Conservation (phyloP, 148 eudicot species). For the Chenopodium suecicum region DNA sequence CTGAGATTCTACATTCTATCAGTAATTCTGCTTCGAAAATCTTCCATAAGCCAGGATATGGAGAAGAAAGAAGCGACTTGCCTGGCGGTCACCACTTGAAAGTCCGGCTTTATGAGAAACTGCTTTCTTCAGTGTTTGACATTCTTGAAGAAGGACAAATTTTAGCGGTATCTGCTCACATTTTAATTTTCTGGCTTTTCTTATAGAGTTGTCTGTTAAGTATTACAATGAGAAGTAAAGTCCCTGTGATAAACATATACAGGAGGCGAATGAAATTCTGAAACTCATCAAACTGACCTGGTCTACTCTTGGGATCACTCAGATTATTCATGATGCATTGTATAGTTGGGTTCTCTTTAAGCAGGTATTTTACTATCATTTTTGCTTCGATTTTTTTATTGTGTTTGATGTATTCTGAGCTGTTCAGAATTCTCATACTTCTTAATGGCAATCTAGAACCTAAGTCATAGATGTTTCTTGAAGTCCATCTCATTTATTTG, state of each 20-base stretch:
- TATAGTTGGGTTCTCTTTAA: conserved; percentile 87
- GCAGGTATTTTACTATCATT: conserved; percentile 51
- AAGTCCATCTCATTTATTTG: neutral
- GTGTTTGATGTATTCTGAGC: neutral
- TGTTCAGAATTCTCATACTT: neutral
- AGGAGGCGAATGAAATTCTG: conserved; percentile 79
- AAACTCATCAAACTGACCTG: conserved; percentile 72
- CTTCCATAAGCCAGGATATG: conserved; percentile 40
- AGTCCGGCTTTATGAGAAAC: conserved; percentile 72
- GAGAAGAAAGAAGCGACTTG: conserved; percentile 50
- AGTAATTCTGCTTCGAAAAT: conserved; percentile 45
- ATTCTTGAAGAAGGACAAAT: conserved; percentile 85
- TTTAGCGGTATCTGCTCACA: conserved; percentile 42
- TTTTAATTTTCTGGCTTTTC: conserved; percentile 6
- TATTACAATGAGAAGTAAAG: conserved; percentile 3
- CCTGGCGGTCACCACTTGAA: conserved; percentile 65
- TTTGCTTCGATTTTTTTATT: neutral
- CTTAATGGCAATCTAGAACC: neutral
- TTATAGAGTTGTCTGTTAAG: conserved; percentile 9
- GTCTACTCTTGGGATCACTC: conserved; percentile 79
- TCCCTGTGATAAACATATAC: conserved; percentile 3
- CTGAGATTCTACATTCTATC: conserved; percentile 55
- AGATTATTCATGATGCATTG: conserved; percentile 65
- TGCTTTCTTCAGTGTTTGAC: conserved; percentile 73
- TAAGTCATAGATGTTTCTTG: neutral